phyloP scores from a whole-genome alignment of 2,329 filamentous ascomycete species.

The Monilinia vaccinii-corymbosi region DNA sequence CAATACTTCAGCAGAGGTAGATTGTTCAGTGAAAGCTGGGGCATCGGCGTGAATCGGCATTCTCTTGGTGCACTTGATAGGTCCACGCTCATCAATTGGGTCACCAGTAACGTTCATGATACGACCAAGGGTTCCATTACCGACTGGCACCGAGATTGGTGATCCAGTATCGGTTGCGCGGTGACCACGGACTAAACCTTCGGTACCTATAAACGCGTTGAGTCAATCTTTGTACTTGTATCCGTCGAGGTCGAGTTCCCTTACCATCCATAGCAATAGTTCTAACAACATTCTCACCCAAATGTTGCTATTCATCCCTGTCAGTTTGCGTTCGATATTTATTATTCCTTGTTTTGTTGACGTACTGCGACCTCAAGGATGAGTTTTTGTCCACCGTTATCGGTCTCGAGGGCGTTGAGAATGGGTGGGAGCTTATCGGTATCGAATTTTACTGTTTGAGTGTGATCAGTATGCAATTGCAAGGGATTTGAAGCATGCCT shows the following conservation, averaged over 20 bases:
- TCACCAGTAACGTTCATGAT: constrained; percentile 99
- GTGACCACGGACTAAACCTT: constrained; percentile 94
- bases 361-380: constrained; percentile 93
- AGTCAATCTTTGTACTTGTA: constrained; percentile 20
- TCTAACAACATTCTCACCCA: constrained; percentile 97
- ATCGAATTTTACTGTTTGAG: constrained; percentile 82
- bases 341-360: constrained; percentile 18
- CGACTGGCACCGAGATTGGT: constrained; percentile 95
- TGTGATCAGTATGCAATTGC: constrained; percentile 26
- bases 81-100: constrained; percentile 98
- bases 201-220: constrained; percentile 61
- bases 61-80: constrained; percentile 86
- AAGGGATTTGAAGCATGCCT: constrained; percentile 12
- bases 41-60: constrained; percentile 91
- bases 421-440: constrained; percentile 87
- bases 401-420: constrained; percentile 90
- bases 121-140: constrained; percentile 85
- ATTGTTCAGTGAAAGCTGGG: constrained; percentile 89
- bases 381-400: constrained; percentile 89
- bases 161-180: constrained; percentile 79
- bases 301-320: constrained; percentile 69
- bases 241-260: constrained; percentile 27
- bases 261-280: constrained; percentile 99
- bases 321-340: constrained; percentile 30
- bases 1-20: constrained; percentile 90